phyloP scores from a whole-genome alignment of 169 alveolate species.

The Ichthyophthirius multifiliis region DNA sequence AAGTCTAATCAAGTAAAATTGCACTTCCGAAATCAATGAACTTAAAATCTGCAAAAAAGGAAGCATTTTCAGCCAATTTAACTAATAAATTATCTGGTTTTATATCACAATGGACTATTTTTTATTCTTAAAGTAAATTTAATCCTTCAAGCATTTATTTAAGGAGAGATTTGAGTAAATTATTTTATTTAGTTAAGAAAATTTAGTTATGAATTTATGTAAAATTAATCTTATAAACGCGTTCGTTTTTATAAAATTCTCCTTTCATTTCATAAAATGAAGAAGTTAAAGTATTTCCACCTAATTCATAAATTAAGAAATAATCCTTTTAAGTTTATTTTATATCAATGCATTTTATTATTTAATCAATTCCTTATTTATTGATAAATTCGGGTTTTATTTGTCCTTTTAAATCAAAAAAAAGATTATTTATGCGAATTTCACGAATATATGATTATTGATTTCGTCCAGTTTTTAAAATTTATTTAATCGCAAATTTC shows the following conservation, averaged over 20 bases:
- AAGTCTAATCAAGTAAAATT: conserved; percentile 53
- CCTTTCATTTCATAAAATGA: conserved; percentile 22
- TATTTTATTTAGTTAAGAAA: neutral
- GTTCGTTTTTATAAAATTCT: conserved; percentile 26
- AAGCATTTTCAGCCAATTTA: conserved; percentile 42
- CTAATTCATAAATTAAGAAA: conserved; percentile 19
- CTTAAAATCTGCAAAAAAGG: conserved; percentile 38
- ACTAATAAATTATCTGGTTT: conserved; percentile 85
- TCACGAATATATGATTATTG: neutral
- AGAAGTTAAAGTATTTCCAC: conserved; percentile 22
- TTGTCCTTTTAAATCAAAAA: neutral
- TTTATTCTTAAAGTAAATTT: conserved; percentile 46
- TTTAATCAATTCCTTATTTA: neutral
- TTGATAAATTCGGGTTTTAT: neutral
- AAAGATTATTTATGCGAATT: neutral
- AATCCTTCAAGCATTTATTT: conserved; percentile 58
- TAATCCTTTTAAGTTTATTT: conserved; percentile 16
- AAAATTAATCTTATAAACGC: conserved; percentile 16
- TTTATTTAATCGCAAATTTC: conserved; percentile 68
- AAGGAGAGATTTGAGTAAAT: conserved; percentile 29
- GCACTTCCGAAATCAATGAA: conserved; percentile 81
- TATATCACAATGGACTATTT: conserved; percentile 79
- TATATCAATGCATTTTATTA: conserved; percentile 16
- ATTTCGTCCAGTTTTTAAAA: conserved; percentile 39
- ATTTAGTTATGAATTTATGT: conserved; percentile 2